phyloP scores from a whole-genome alignment of 2,329 filamentous ascomycete species.

The Cladophialophora psammophila region DNA sequence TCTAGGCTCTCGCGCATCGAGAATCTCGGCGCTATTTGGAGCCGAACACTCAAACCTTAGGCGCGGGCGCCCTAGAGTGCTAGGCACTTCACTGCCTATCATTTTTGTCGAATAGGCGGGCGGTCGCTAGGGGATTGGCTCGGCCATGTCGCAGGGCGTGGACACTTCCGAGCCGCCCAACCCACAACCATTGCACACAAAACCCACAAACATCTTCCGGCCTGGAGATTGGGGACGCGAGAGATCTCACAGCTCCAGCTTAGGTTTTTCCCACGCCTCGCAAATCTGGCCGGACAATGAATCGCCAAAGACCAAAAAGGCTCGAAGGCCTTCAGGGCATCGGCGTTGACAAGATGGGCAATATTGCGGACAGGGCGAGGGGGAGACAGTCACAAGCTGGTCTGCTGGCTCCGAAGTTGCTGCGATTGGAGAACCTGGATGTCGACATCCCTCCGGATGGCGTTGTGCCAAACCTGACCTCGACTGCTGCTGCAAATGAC shows the following conservation, averaged over 20 bases:
- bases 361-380: conserved; percentile 21
- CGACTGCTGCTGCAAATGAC: conserved; percentile 12
- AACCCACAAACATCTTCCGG: background rate
- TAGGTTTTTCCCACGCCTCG: background rate
- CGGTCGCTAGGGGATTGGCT: too few relatives aligned
- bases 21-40: background rate
- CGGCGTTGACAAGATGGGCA: conserved; percentile 30
- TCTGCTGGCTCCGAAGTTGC: background rate
- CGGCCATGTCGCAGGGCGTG: conserved; percentile 1
- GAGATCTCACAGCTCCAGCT: background rate
- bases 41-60: background rate
- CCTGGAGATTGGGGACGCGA: background rate
- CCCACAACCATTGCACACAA: background rate
- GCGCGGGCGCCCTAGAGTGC: background rate
- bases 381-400: background rate
- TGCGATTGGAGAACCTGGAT: conserved; percentile 30
- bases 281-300: background rate
- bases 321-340: conserved; percentile 21
- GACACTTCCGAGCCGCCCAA: background rate
- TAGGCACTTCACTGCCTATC: background rate
- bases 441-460: conserved; percentile 27
- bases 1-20: background rate
- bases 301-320: conserved; percentile 17
- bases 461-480: conserved; percentile 8
- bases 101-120: background rate